Evolutionary conservation across 2,329 filamentous ascomycete species (phyloP).

Genomic region (Aspergillus aculeatus): DNA sequence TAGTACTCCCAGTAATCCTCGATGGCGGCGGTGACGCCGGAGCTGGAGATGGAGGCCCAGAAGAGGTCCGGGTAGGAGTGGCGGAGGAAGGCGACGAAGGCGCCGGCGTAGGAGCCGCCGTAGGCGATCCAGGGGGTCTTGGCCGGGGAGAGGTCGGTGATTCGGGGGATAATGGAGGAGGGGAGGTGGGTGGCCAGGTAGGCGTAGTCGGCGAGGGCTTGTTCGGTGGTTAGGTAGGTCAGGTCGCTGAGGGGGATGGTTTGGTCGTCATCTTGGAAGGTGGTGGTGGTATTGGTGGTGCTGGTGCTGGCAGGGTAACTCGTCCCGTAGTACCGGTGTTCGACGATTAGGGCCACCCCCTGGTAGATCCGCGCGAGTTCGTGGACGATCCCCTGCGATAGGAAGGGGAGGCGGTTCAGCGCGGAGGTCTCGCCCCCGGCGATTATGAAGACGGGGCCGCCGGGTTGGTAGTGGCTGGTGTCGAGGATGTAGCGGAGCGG

Average conservation of each 20-base stretch:
- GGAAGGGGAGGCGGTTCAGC: conserved; percentile 55
- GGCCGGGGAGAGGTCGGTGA: conserved; percentile 60
- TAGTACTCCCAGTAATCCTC: conserved; percentile 71
- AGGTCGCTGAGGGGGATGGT: conserved; percentile 58
- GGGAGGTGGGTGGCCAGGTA: conserved; percentile 78
- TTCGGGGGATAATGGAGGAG: conserved; percentile 58
- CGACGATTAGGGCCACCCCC: conserved; percentile 76
- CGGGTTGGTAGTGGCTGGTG: conserved; percentile 68
- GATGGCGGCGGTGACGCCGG: conserved; percentile 74
- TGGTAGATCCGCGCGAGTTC: conserved; percentile 68
- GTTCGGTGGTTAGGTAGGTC: conserved; percentile 67
- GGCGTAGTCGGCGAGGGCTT: conserved; percentile 75
- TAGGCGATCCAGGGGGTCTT: conserved; percentile 73
- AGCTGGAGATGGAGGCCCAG: conserved; percentile 76
- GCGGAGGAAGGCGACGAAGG: conserved; percentile 73
- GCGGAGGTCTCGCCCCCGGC: conserved; percentile 63
- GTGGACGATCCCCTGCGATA: conserved; percentile 75
- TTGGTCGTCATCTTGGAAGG: conserved; percentile 59
- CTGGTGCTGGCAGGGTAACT: conserved; percentile 59
- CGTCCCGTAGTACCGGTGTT: conserved; percentile 83
- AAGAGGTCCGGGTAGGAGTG: conserved; percentile 75
- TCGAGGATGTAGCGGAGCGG: conserved; percentile 82
- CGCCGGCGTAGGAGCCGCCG: conserved; percentile 80
- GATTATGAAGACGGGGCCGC: conserved; percentile 78
- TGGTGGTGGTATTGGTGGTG: conserved; percentile 41